These are phyloP conservation scores for Diospyros lotus DNA, from an alignment of 148 eudicot genomes.

Conservation along the genomic window DNA sequence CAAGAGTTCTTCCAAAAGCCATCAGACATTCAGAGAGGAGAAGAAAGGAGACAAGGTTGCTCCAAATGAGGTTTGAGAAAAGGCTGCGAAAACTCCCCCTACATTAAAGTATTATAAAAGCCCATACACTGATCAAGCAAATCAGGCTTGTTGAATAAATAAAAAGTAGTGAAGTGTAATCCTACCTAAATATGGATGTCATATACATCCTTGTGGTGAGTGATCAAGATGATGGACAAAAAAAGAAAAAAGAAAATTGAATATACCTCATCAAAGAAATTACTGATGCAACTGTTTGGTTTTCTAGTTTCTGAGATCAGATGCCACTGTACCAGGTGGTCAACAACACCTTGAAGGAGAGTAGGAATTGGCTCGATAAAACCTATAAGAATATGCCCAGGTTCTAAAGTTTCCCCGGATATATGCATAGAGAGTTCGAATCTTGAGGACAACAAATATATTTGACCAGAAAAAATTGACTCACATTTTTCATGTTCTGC, in stretches of 20 bases:
- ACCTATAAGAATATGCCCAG: conserved; percentile 37
- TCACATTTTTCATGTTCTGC: conserved; percentile 49
- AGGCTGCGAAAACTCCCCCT: conserved; percentile 95
- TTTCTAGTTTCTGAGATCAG: conserved; percentile 68
- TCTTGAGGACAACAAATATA: background rate
- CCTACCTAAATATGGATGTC: background rate
- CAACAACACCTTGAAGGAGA: conserved; percentile 68
- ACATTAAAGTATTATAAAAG: conserved; percentile 12
- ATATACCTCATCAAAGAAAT: conserved; percentile 90
- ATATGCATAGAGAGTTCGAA: background rate
- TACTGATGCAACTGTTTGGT: conserved; percentile 89
- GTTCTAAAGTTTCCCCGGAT: conserved; percentile 1
- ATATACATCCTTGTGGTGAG: background rate
- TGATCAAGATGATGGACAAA: background rate
- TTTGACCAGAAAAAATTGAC: conserved; percentile 5
- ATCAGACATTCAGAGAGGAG: conserved; percentile 70
- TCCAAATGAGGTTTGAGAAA: conserved; percentile 91
- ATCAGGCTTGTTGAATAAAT: background rate
- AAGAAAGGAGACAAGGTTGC: conserved; percentile 68
- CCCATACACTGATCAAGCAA: background rate
- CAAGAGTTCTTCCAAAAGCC: conserved; percentile 81
- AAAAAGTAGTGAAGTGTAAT: background rate
- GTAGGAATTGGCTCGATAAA: conserved; percentile 72
- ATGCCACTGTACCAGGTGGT: conserved; percentile 83
- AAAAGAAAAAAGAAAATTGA: background rate